Evolutionary conservation across 441 rosid genomes (phyloP).

Genomic region (Melastoma candidum): DNA sequence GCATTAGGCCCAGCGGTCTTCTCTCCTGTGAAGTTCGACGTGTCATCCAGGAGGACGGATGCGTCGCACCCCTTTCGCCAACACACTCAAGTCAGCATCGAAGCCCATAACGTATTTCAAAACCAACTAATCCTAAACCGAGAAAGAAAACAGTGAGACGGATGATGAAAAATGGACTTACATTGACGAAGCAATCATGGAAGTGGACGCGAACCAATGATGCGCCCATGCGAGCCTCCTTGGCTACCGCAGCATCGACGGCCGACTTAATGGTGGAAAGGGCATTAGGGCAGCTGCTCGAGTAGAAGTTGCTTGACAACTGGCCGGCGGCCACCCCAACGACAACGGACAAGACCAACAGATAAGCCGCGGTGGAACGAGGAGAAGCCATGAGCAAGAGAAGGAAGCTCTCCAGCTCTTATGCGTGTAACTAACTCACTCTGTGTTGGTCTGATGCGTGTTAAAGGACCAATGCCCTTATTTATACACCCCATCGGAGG

Average conservation of each 20-base stretch:
- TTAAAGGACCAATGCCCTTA: no score
- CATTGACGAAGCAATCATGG: conserved; percentile 32
- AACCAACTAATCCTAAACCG: no score
- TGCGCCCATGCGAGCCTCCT: conserved; percentile 31
- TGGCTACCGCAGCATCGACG: conserved; percentile 27
- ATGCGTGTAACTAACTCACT: no score
- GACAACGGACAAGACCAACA: neutral
- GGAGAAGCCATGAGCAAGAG: no score
- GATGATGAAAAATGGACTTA: conserved; percentile 4
- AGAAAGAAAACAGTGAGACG: neutral
- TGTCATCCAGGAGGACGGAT: conserved; percentile 11
- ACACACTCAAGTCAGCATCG: neutral
- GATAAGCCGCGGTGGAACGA: neutral
- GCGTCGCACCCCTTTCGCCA: conserved; percentile 11
- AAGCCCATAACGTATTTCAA: neutral
- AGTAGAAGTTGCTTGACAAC: conserved; percentile 25
- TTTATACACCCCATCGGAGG: no score
- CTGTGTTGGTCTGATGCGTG: no score
- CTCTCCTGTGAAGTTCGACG: conserved; percentile 6
- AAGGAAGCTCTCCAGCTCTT: no score
- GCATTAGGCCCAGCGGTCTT: conserved; percentile 5
- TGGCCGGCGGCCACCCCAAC: conserved; percentile 20
- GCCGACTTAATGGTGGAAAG: conserved; percentile 28
- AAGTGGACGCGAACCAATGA: conserved; percentile 29
- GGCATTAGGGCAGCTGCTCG: conserved; percentile 26